Evolutionary conservation across 805 yeast genomes (phyloP).

Genomic region (Saccharomycopsis sp.): DNA sequence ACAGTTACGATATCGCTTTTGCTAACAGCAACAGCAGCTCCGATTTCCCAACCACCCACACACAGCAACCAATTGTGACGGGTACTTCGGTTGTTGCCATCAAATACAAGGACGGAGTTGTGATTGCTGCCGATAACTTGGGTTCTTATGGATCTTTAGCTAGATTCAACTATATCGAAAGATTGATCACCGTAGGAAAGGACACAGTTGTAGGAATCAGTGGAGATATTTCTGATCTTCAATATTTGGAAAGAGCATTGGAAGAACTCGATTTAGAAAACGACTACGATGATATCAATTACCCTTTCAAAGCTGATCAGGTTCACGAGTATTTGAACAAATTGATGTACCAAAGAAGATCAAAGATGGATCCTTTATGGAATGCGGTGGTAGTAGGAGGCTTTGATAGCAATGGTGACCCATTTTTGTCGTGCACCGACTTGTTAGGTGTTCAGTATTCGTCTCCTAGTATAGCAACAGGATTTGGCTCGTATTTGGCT

Average conservation of each 20-base stretch:
- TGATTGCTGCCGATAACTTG: constrained; percentile 91
- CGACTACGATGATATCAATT: constrained; percentile 55
- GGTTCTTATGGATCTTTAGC: constrained; percentile 92
- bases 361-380: constrained; percentile 95
- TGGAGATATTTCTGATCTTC: constrained; percentile 94
- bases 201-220: constrained; percentile 88
- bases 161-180: constrained; percentile 77
- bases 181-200: constrained; percentile 77
- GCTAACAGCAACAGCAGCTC: constrained; percentile 34
- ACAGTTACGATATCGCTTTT: constrained; percentile 67
- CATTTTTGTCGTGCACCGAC: constrained; percentile 82
- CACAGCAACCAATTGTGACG: constrained; percentile 92
- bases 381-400: constrained; percentile 92
- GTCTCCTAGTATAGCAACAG: constrained; percentile 88
- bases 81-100: constrained; percentile 93
- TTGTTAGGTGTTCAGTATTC: constrained; percentile 86
- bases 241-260: constrained; percentile 65
- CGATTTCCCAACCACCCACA: constrained; percentile 69
- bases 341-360: constrained; percentile 79
- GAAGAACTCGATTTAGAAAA: constrained; percentile 77
- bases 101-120: constrained; percentile 84
- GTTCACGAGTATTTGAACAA: constrained; percentile 82
- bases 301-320: constrained; percentile 68
- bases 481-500: constrained; percentile 94
- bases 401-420: constrained; percentile 58